Evolutionary conservation across 495 filamentous ascomycete species (phyloP).

Genomic region (Peziza echinospora): DNA sequence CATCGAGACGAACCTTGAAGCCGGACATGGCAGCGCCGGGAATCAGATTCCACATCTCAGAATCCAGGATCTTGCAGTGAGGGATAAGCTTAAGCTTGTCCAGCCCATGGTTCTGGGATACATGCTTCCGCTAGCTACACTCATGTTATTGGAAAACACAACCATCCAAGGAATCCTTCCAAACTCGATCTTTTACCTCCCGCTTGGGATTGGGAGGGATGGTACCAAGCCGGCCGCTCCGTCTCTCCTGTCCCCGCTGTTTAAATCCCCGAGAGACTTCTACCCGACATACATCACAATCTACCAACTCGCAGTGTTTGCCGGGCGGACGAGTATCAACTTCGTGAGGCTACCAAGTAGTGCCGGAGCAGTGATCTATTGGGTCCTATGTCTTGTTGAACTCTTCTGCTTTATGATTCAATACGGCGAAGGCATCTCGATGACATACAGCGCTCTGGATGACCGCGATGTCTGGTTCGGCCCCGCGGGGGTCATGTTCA

Average conservation of each 20-base stretch:
- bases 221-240: background rate
- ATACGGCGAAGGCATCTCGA: constrained; percentile 5
- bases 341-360: constrained; percentile 11
- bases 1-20: background rate
- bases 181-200: constrained; percentile 8
- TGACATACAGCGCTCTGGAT: constrained; percentile 1
- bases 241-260: constrained; percentile 1
- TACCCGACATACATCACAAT: constrained; percentile 14
- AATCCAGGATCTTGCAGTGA: constrained; percentile 6
- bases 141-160: constrained; percentile 15
- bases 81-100: constrained; percentile 9
- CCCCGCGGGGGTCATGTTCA: constrained; percentile 3
- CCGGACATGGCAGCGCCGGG: too few relatives aligned
- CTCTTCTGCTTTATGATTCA: constrained; percentile 6
- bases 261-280: constrained; percentile 11
- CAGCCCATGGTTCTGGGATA: constrained; percentile 10
- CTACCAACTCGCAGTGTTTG: constrained; percentile 11
- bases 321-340: constrained; percentile 11
- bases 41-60: too few relatives aligned
- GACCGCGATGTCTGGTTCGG: constrained; percentile 7
- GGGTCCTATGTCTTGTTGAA: constrained; percentile 7
- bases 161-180: constrained; percentile 12
- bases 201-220: constrained; percentile 2
- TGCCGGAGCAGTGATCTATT: constrained; percentile 5
- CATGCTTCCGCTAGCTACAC: constrained; percentile 9